Conservation (phyloP, 2,329 filamentous ascomycete genomes). For the Ophiostoma himal-ulmi region DNA sequence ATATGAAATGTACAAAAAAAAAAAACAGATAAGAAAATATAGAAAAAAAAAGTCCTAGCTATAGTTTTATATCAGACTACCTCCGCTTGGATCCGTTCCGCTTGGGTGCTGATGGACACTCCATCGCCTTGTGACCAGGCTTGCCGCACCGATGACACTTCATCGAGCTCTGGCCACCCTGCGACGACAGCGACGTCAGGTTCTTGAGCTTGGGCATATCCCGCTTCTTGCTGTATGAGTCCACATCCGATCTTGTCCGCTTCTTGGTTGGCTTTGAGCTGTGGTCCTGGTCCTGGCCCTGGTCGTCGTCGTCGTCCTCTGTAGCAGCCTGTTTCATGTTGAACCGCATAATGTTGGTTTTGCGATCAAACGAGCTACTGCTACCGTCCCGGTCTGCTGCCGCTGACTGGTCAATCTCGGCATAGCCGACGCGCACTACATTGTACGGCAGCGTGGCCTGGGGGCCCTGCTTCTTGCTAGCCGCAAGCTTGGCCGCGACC, state of each 20-base stretch:
- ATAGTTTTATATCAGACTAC: not conserved
- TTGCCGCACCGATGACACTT: conserved; percentile 58
- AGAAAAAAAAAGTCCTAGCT: not conserved
- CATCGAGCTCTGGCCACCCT: conserved; percentile 33
- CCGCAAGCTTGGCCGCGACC: conserved; percentile 29
- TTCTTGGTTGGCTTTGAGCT: conserved; percentile 20
- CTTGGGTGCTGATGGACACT: conserved; percentile 44
- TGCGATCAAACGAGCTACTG: not conserved
- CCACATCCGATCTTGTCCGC: conserved; percentile 35
- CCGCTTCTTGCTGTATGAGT: conserved; percentile 58
- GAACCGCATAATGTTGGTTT: conserved; percentile 29
- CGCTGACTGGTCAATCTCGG: conserved; percentile 43
- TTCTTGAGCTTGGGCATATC: conserved; percentile 53
- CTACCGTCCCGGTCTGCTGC: conserved; percentile 19
- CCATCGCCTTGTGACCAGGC: conserved; percentile 52
- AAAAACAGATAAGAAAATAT: not conserved
- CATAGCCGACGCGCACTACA: conserved; percentile 55
- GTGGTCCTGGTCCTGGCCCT: conserved; percentile 26
- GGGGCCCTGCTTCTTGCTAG: conserved; percentile 28
- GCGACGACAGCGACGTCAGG: conserved; percentile 54
- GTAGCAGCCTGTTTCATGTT: conserved; percentile 31
- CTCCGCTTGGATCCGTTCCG: conserved; percentile 17
- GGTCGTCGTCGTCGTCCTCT: conserved; percentile 37
- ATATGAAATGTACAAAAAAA: not conserved
- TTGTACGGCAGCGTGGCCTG: conserved; percentile 33